A percentile compares a stretch with the other conserved stretches of the same genome.
Evolutionary conservation across 2,329 filamentous ascomycete genomes (phyloP).

Genomic region (Colletotrichum sp.): DNA sequence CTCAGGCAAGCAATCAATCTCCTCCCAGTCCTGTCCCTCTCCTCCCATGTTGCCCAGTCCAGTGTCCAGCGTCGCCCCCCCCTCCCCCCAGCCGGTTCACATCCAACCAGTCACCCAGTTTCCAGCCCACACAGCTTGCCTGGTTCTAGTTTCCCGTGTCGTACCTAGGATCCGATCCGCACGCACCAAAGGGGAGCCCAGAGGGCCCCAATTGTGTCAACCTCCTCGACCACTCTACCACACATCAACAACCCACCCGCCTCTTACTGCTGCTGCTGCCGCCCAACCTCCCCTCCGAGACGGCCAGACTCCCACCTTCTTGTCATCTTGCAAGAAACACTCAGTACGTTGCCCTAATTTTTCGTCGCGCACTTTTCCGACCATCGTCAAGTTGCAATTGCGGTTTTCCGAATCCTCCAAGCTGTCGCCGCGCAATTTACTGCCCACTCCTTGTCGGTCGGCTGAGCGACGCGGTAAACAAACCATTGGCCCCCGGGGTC

Average conservation of each 20-base stretch:
- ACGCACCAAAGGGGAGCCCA: background rate
- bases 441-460: constrained; percentile 18
- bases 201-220: constrained; percentile 14
- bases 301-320: background rate
- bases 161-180: constrained; percentile 8
- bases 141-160: constrained; percentile 9
- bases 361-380: background rate
- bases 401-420: background rate
- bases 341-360: constrained; percentile 3
- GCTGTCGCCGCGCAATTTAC: constrained; percentile 15
- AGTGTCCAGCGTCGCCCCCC: background rate
- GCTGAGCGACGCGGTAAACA: constrained; percentile 33
- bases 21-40: background rate
- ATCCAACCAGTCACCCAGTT: constrained; percentile 5
- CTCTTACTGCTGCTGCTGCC: background rate
- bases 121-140: background rate
- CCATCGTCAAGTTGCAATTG: constrained; percentile 7
- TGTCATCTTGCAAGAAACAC: background rate
- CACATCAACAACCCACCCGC: constrained; percentile 17
- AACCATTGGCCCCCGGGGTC: constrained; percentile 25
- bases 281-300: constrained; percentile 20
- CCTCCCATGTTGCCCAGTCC: background rate
- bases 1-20: constrained; percentile 10
- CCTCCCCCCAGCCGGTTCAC: background rate
- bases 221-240: constrained; percentile 6